Conservation (phyloP, 805 yeast species). For the Candida odintsovae region DNA sequence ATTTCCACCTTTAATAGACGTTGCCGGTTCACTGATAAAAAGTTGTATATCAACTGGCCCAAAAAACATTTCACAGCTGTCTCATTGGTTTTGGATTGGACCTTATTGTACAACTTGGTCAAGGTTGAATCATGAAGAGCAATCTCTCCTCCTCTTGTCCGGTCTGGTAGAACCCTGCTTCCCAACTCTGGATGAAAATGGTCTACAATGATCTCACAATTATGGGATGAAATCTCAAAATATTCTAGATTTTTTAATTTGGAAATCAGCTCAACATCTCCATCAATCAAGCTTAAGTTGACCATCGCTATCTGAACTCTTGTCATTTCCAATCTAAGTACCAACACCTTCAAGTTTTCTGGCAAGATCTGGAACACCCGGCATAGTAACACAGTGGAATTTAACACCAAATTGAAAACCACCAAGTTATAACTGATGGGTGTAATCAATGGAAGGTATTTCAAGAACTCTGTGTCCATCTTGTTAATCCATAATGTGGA, state of each 20-base stretch:
- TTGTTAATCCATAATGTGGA: constrained; percentile 3
- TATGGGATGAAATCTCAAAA: constrained; percentile 6
- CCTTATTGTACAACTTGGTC: not conserved
- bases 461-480: not conserved
- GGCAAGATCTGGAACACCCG: constrained; percentile 6
- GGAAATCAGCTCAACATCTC: not conserved
- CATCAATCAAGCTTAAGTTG: not conserved
- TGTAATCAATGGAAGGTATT: not conserved
- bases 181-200: constrained; percentile 11
- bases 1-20: constrained; percentile 15
- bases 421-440: constrained; percentile 4
- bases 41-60: constrained; percentile 3
- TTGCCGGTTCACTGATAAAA: constrained; percentile 1
- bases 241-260: constrained; percentile 4
- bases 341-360: constrained; percentile 3
- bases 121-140: not conserved
- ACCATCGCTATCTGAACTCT: constrained; percentile 1
- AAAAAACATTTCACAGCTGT: not conserved
- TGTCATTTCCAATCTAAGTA: constrained; percentile 8
- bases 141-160: not conserved
- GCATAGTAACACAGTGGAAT: constrained; percentile 4
- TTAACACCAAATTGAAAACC: constrained; percentile 4
- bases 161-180: not conserved
- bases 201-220: not conserved
- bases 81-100: not conserved